Evolutionary conservation across 148 eudicot genomes (phyloP), one percentile per base, ranked within the genome.

Genomic region (Linanthus parryae): DNA sequence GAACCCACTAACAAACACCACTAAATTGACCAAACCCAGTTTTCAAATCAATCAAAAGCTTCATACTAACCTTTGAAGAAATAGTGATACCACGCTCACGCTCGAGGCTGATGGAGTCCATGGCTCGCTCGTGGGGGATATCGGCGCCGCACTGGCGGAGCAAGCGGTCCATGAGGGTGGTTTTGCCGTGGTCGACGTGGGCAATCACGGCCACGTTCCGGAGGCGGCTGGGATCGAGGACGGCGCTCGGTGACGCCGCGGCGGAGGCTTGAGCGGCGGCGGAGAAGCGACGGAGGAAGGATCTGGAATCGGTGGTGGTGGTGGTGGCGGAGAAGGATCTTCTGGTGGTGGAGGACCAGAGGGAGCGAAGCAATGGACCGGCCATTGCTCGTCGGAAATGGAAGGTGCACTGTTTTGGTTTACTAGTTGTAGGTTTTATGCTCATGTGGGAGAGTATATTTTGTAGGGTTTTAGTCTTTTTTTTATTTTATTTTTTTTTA

Each of bases 21-120:
- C n/a, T n/a, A n/a, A n/a, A n/a, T n/a, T n/a, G n/a, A n/a, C n/a
- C n/a, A n/a, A n/a, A n/a, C n/a, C n/a, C n/a, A n/a, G n/a, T n/a
- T n/a, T n/a, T n/a, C n/a, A n/a, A n/a, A n/a, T n/a, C n/a, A n/a
- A n/a, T n/a, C n/a, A n/a, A n/a, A n/a, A n/a, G n/a, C n/a, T n/a
- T n/a, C n/a, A n/a, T n/a, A n/a, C 23, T 37, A 12, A 85, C 97
- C 95, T 90, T 90, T 21, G 97, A 90, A 19, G 97, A 63, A 15
- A 90, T 90, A 16, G 97, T 90, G 48, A 90, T 90, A 5, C 97
- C 97, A 14, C 95, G 88, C 72, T 90, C 97, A 2, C 95, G 79
- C 73, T 90, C 95, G 30, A 90, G 92, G 49, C 58, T 70, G 42
- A 80, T 90, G 17, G 82, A 73, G 51, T 90, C 97, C 52, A 90